phyloP scores from a whole-genome alignment of 2,329 filamentous ascomycete genomes.

The Pezicula carpinea region DNA sequence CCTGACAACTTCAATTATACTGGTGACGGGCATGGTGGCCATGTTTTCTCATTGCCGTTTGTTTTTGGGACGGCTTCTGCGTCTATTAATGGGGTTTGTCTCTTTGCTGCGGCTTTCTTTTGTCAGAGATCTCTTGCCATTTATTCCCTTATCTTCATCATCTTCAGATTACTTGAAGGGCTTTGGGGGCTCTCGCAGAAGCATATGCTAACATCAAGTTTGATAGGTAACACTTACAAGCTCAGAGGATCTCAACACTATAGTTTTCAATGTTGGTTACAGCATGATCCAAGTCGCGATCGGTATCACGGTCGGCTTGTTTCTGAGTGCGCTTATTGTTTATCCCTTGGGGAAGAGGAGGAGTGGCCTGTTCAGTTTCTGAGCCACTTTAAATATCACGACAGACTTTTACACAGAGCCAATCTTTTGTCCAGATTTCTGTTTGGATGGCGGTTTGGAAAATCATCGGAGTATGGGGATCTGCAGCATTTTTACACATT shows the following conservation, averaged over 20 bases:
- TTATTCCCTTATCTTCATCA: slow-evolving; percentile 5
- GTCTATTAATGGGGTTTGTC: too few species aligned
- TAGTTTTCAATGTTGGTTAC: slow-evolving; percentile 35
- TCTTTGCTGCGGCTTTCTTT: slow-evolving; percentile 7
- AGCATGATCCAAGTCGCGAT: slow-evolving; percentile 38
- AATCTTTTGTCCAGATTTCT: too few species aligned
- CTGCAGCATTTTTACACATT: too few species aligned
- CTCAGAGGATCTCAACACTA: slow-evolving; percentile 27
- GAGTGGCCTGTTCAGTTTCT: slow-evolving; percentile 35
- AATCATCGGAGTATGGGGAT: too few species aligned
- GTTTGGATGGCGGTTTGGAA: too few species aligned
- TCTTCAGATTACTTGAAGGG: slow-evolving; percentile 11
- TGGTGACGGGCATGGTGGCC: neutral
- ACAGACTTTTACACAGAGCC: neutral
- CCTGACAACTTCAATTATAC: neutral
- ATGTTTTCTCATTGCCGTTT: slow-evolving; percentile 7
- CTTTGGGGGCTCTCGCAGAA: neutral
- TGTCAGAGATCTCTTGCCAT: slow-evolving; percentile 3
- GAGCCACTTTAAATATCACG: slow-evolving; percentile 14
- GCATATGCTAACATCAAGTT: slow-evolving; percentile 9
- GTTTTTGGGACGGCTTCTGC: slow-evolving; percentile 1
- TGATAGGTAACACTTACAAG: slow-evolving; percentile 16
- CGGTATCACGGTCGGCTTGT: slow-evolving; percentile 37
- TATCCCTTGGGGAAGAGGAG: slow-evolving; percentile 37
- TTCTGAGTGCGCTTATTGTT: slow-evolving; percentile 34